Evolutionary conservation across 1,284 basidiomycete genomes (phyloP).

Genomic region (Ganoderma lucidum): DNA sequence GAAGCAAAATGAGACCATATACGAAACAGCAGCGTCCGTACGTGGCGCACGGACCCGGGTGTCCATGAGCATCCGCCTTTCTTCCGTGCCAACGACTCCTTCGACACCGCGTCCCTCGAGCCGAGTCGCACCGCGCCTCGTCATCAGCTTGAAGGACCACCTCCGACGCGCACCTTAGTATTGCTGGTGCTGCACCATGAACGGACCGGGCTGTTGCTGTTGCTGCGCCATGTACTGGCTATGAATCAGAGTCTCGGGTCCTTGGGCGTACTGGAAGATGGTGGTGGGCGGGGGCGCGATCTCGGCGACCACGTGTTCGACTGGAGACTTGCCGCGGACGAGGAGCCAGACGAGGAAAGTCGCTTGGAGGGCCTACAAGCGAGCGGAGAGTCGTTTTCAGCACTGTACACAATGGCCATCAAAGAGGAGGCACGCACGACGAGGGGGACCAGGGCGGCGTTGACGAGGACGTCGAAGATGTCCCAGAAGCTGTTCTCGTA

Average conservation of each 20-base stretch:
- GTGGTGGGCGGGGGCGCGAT: background rate
- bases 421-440: background rate
- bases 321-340: background rate
- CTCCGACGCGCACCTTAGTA: background rate
- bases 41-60: too few relatives aligned
- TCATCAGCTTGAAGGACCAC: too few relatives aligned
- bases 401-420: background rate
- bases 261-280: background rate
- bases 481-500: slow-evolving; percentile 5
- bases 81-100: too few relatives aligned
- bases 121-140: background rate
- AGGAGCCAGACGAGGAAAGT: background rate
- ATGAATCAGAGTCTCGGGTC: background rate
- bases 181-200: background rate
- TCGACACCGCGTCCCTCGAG: background rate
- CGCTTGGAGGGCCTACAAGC: background rate
- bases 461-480: slow-evolving; percentile 7
- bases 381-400: background rate
- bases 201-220: background rate
- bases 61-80: too few relatives aligned
- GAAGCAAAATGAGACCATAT: too few relatives aligned
- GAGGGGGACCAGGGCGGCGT: background rate
- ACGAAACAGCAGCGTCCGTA: too few relatives aligned
- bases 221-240: background rate
- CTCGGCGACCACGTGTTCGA: background rate